Evolutionary conservation across 108 stramenopile genomes (phyloP).

Genomic region (Skeletonema potamos): DNA sequence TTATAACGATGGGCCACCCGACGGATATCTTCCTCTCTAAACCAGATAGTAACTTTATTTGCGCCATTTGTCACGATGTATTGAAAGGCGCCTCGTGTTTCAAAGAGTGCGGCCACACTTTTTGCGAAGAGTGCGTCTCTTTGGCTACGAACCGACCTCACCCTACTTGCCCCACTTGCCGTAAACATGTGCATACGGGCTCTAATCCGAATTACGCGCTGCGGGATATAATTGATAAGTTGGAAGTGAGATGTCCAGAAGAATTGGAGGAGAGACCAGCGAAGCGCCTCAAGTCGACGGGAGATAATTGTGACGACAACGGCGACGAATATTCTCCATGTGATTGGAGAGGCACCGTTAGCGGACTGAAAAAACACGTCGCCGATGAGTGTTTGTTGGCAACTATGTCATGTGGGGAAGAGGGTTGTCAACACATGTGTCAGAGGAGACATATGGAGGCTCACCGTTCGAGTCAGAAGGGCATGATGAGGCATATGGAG

Average conservation of each 20-base stretch:
- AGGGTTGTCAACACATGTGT: neutral
- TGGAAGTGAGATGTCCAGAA: neutral
- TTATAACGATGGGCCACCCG: constrained; percentile 15
- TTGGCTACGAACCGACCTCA: neutral
- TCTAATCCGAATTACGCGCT: constrained; percentile 4
- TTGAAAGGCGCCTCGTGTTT: neutral
- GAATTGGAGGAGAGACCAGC: neutral
- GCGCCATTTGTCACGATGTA: constrained; percentile 17
- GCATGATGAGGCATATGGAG: neutral
- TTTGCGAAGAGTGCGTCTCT: constrained; percentile 15
- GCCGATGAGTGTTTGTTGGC: neutral
- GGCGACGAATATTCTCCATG: neutral
- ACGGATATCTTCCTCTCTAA: constrained; percentile 4
- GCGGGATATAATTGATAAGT: constrained; percentile 1
- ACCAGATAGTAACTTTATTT: neutral
- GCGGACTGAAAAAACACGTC: neutral
- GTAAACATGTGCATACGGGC: constrained; percentile 3
- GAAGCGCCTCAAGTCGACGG: neutral
- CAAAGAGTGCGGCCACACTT: constrained; percentile 25
- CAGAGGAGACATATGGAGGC: neutral
- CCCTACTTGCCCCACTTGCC: constrained; percentile 12
- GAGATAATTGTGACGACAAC: neutral
- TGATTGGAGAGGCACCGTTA: neutral
- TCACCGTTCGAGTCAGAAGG: neutral
- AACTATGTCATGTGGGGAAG: neutral